These are phyloP conservation scores for Paraconiothyrium brasiliense DNA, from an alignment of 2,329 filamentous ascomycete species.

Conservation along the genomic window DNA sequence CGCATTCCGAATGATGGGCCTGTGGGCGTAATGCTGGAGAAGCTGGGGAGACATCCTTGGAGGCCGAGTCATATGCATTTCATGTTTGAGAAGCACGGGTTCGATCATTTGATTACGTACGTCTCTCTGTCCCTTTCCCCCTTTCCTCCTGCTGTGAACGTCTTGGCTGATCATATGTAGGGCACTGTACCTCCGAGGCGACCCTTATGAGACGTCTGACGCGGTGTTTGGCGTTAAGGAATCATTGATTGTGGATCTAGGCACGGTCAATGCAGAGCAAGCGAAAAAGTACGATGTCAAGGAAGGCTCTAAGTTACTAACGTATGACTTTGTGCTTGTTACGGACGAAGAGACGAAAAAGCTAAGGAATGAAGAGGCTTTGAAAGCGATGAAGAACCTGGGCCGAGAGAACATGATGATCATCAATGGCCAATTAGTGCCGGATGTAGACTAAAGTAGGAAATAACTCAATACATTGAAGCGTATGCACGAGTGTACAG, in stretches of 20 bases:
- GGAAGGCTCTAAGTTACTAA: constrained; percentile 70
- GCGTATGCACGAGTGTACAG: background rate
- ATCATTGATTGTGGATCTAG: constrained; percentile 64
- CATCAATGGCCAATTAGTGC: constrained; percentile 78
- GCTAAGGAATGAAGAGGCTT: constrained; percentile 72
- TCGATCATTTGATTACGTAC: constrained; percentile 83
- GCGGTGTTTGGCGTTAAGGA: constrained; percentile 87
- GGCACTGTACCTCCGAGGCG: constrained; percentile 77
- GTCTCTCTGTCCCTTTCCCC: constrained; percentile 47
- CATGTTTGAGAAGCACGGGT: constrained; percentile 71
- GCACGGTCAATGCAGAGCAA: constrained; percentile 37
- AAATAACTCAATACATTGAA: background rate
- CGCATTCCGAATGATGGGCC: constrained; percentile 82
- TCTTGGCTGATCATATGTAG: constrained; percentile 52
- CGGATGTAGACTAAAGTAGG: constrained; percentile 65
- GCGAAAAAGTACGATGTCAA: constrained; percentile 63
- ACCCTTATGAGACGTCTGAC: constrained; percentile 82
- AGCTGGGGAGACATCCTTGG: constrained; percentile 46
- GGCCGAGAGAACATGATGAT: constrained; percentile 74
- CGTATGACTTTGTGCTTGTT: constrained; percentile 81
- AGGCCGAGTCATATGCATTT: constrained; percentile 52
- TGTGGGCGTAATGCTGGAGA: constrained; percentile 61
- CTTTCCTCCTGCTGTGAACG: background rate
- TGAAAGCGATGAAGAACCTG: constrained; percentile 71
- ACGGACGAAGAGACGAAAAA: constrained; percentile 73